phyloP scores from a whole-genome alignment of 345 rosid genomes.

The Crucihimalaya himalaica region DNA sequence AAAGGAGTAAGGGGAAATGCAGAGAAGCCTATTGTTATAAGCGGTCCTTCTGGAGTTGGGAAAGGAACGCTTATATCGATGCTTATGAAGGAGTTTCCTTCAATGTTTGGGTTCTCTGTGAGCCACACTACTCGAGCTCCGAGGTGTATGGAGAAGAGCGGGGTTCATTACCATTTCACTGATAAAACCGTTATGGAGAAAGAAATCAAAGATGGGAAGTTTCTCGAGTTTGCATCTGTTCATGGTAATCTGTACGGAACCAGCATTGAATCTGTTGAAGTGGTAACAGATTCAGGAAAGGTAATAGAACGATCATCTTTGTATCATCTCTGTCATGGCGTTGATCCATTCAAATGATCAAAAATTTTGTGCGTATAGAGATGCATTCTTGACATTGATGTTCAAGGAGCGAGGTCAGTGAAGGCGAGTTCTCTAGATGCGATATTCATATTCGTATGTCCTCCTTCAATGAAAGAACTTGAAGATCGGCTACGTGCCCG shows the following conservation, averaged over 20 bases:
- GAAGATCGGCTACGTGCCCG: constrained; percentile 87
- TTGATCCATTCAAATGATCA: background rate
- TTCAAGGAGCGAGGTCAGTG: constrained; percentile 91
- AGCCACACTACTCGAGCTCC: constrained; percentile 96
- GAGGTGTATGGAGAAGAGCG: constrained; percentile 65
- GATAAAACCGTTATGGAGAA: constrained; percentile 75
- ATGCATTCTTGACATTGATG: constrained; percentile 98
- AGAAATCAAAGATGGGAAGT: constrained; percentile 77
- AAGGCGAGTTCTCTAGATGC: constrained; percentile 79
- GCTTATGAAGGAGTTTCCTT: constrained; percentile 87
- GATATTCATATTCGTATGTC: constrained; percentile 73
- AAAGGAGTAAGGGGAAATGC: constrained; percentile 74
- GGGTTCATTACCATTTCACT: constrained; percentile 80
- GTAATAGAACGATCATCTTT: constrained; percentile 41
- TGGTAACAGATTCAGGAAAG: constrained; percentile 87
- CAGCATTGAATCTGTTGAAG: constrained; percentile 90
- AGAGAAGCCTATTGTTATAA: constrained; percentile 81
- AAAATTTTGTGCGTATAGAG: constrained; percentile 51
- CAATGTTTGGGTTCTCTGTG: constrained; percentile 90
- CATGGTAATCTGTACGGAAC: constrained; percentile 96
- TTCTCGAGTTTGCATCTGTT: constrained; percentile 89
- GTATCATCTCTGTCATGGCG: constrained; percentile 1
- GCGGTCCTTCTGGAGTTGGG: constrained; percentile 98
- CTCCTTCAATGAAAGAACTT: constrained; percentile 84
- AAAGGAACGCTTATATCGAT: constrained; percentile 81